Base-by-base conservation (phyloP, 1,284 basidiomycete species). In the Xerocomus amazonicus region DNA sequence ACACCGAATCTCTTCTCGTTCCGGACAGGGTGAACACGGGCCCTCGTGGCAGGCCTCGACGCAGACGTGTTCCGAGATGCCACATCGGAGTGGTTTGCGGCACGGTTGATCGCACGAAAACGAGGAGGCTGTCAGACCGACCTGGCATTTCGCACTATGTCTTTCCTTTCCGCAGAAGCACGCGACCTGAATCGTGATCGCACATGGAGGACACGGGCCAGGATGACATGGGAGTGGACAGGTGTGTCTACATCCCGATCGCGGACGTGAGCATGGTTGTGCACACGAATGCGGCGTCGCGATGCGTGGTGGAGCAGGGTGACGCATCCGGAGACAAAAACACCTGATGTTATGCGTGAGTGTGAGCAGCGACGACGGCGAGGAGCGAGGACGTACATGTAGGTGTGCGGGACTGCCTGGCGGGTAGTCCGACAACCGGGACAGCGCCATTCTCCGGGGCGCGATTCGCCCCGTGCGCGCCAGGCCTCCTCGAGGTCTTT, bases 221-320 rank as follows among this genome's bases (percentile, higher is more conserved):
- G 84, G 84, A 60, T 86, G 84, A 53, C 84, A 86, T 9, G 73
- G 65, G 9, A 84, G 76, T 0, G 87, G 80, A 59, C 92, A 97
- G 0, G 85, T 75, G 57, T 90, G 87, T 0, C 69, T 69, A 56
- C 87, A 89, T 1, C 72, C 71, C 58, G 81, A 85, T 4, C 91
- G 77, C 1, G 73, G 60, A 3, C 91, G 81, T 0, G 84, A 78
- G 65, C 93, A 96, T 0, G 82, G 77, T 52, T 84, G 82, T 0
- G 80, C 89, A 59, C 93, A 97, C 16, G 87, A 92, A 65, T 97
- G 93, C 1, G 92, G 92, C 0, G 87, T 91, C 0, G 82, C 76
- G 1, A 87, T 73, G 7, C 81, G 79, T 0, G 81, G 75, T 1
- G 81, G 81, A 45, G 82, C 80, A 0, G 90, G 90, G 56, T 90